These are phyloP conservation scores for Didymella arachidicola DNA, from an alignment of 2,329 filamentous ascomycete species.

Conservation along the genomic window DNA sequence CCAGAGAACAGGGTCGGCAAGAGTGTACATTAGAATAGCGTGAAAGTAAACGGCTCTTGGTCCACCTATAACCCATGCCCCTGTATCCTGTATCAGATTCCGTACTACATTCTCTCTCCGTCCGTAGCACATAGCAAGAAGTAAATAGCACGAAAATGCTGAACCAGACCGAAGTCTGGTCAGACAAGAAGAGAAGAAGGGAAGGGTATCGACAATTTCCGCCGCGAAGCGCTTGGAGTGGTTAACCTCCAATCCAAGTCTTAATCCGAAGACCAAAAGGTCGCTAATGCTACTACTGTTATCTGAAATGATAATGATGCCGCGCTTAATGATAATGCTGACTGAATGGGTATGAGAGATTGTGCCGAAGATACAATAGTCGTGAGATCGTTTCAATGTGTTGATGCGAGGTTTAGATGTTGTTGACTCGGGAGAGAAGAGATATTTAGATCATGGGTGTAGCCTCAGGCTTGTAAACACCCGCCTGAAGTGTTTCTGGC, in stretches of 20 bases:
- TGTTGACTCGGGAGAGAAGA: not conserved
- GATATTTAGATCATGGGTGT: constrained; percentile 47
- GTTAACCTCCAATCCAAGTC: constrained; percentile 23
- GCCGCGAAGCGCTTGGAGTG: constrained; percentile 42
- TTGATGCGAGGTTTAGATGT: constrained; percentile 5
- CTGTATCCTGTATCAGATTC: constrained; percentile 17
- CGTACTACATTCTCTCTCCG: constrained; percentile 21
- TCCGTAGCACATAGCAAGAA: not conserved
- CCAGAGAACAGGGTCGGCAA: constrained; percentile 14
- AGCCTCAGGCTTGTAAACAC: constrained; percentile 49
- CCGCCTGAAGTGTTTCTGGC: constrained; percentile 54
- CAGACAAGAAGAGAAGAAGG: constrained; percentile 18
- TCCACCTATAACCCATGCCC: not conserved
- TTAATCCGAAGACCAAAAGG: constrained; percentile 28
- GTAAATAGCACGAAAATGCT: constrained; percentile 17
- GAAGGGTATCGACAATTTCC: constrained; percentile 48
- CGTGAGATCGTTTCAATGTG: constrained; percentile 42
- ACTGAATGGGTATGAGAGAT: constrained; percentile 27
- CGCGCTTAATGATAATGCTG: constrained; percentile 15
- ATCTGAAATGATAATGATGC: constrained; percentile 16
- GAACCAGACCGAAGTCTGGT: constrained; percentile 6
- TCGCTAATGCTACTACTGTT: constrained; percentile 24
- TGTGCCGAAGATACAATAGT: constrained; percentile 35
- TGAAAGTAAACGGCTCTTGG: constrained; percentile 18
- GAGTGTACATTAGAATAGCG: constrained; percentile 39